Evolutionary conservation across 768 basidiomycete genomes (phyloP).

Genomic region (Suillus placidus): DNA sequence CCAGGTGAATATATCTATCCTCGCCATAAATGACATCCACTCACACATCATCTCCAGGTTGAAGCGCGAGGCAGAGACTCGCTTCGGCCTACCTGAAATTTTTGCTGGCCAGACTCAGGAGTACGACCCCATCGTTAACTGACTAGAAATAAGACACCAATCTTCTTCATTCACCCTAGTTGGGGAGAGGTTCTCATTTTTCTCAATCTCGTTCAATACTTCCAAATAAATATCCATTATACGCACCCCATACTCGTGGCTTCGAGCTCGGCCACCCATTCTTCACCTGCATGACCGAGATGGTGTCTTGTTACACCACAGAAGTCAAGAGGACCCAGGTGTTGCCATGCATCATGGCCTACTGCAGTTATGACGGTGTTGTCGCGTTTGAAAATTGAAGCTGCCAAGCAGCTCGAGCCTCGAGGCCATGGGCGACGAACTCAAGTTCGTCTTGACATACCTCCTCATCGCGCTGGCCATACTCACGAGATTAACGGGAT

Average conservation of each 20-base stretch:
- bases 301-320: conserved; percentile 33
- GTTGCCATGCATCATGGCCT: conserved; percentile 35
- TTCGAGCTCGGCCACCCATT: conserved; percentile 36
- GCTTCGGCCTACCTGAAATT: conserved; percentile 33
- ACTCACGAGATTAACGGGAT: conserved; percentile 45
- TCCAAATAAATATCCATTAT: conserved; percentile 42
- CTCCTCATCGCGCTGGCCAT: conserved; percentile 40
- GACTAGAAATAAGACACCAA: conserved; percentile 39
- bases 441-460: conserved; percentile 39
- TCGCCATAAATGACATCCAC: not conserved
- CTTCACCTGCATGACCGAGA: conserved; percentile 35
- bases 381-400: conserved; percentile 40
- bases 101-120: no score
- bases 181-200: conserved; percentile 44
- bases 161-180: conserved; percentile 47
- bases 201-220: conserved; percentile 46
- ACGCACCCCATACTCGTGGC: conserved; percentile 41
- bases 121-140: no score
- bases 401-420: conserved; percentile 37
- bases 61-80: no score
- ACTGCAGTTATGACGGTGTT: conserved; percentile 41
- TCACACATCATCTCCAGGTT: conserved; percentile 12
- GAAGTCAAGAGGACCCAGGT: conserved; percentile 33
- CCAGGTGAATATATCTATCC: no score
- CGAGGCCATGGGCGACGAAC: conserved; percentile 29